Conservation (phyloP, 805 yeast genomes). For the Dipodascus albidus region DNA sequence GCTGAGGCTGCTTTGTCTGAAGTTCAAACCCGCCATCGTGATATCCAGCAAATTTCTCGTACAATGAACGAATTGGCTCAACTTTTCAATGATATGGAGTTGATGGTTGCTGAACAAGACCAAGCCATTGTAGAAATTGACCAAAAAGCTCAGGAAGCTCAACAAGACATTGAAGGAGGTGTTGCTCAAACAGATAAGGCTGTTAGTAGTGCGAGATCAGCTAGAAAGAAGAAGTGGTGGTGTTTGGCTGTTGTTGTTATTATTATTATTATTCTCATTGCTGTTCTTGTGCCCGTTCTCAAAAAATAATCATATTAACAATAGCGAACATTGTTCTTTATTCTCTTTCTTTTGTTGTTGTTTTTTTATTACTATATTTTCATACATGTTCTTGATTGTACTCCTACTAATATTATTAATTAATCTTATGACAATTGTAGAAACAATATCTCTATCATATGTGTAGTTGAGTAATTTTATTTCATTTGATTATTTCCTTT, state of each 20-base stretch:
- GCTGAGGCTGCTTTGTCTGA: constrained; percentile 92
- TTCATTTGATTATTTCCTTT: background rate
- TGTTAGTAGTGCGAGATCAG: constrained; percentile 73
- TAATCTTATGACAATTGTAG: background rate
- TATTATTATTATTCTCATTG: constrained; percentile 18
- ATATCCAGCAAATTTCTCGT: constrained; percentile 86
- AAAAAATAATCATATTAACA: background rate
- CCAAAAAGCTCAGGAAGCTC: constrained; percentile 71
- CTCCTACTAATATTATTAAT: background rate
- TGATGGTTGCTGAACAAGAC: constrained; percentile 91
- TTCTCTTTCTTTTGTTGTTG: background rate
- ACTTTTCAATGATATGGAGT: constrained; percentile 92
- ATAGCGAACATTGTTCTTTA: background rate
- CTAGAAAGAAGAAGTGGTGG: constrained; percentile 86
- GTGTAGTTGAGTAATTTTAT: too few relatives aligned
- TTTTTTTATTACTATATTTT: background rate
- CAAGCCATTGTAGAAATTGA: constrained; percentile 74
- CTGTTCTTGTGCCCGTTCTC: constrained; percentile 14
- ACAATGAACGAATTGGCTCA: constrained; percentile 93
- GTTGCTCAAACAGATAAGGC: constrained; percentile 91
- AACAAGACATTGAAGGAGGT: constrained; percentile 85
- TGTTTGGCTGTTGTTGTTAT: constrained; percentile 46
- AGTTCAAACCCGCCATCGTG: constrained; percentile 92
- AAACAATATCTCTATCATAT: too few relatives aligned
- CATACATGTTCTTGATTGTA: background rate